Evolutionary conservation across 495 filamentous ascomycete species (phyloP), one percentile per base, ranked within the genome.

Genomic region (Xylaria bambusicola): DNA sequence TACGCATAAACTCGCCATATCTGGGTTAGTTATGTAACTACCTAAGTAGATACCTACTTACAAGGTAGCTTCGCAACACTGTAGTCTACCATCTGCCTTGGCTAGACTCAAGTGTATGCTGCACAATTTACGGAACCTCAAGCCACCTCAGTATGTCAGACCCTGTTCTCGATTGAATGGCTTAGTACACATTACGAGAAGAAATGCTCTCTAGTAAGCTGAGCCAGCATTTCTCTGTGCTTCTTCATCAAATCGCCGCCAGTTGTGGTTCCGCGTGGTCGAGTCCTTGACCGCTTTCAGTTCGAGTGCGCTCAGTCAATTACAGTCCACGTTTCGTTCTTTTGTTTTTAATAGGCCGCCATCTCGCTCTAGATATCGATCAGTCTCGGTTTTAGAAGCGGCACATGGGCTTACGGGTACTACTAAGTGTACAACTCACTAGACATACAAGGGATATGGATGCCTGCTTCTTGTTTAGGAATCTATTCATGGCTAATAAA

Each of bases 321-420:
- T 3, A 20, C 24, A n/a, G 26, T 38, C 52, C 38, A 54, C 51
- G 52, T 54, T 54, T n/a, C 26, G 17, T 9, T 44, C 17, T 18
- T 33, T 44, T 21, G n/a, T 31, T 54, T 44, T 33, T 54, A 9
- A 54, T 54, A 42, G 38, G 52, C 50, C 36, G 35, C 41, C 21
- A 27, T 26, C 8, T 24, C 13, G 15, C 26, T 7, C n/a, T 29
- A 17, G 38, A 44, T 21, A 53, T 24, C 13, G n/a, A 53, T 12
- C 18, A 53, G 26, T 44, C 17, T 44, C 38, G 24, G 10, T 13
- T 54, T 33, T 26, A 38, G 29, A 17, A 17, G n/a, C 33, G 52
- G 1, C 18, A 42, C 40, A 42, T 26, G 52, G 38, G 24, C 20
- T 44, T 44, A 15, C 29, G 29, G n/a, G 29, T 33, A 33, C 29